These are phyloP conservation scores for Aspergillus pseudonomiae DNA, from an alignment of 2,329 filamentous ascomycete species.

Conservation along the genomic window DNA sequence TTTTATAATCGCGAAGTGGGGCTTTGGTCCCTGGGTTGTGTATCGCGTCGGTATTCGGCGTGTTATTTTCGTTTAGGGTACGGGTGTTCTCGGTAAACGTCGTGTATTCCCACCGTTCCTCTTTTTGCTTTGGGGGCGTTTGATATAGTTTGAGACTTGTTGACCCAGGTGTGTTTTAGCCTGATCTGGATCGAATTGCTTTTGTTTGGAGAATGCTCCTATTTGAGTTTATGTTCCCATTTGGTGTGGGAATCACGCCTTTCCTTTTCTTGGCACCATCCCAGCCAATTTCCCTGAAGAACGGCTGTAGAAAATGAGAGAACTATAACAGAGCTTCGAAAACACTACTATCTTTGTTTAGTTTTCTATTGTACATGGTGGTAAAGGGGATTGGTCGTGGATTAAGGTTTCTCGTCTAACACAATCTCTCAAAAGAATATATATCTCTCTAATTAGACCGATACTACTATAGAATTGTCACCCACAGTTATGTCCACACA, in stretches of 20 bases:
- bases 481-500: no score
- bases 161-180: neutral
- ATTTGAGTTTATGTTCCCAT: neutral
- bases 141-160: neutral
- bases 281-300: neutral
- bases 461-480: no score
- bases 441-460: no score
- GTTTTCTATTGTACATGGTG: no score
- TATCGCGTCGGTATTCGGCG: neutral
- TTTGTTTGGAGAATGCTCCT: neutral
- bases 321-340: no score
- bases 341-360: no score
- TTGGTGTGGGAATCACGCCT: neutral
- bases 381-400: no score
- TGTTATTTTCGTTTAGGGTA: neutral
- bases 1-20: slow-evolving; percentile 8
- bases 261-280: neutral
- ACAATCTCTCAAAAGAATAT: no score
- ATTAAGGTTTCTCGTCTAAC: no score
- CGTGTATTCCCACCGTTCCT: neutral
- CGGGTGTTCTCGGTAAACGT: neutral
- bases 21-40: neutral
- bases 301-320: neutral
- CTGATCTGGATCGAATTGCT: neutral
- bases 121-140: neutral